phyloP scores from a whole-genome alignment of 768 basidiomycete genomes.

The Auricularia sp. region DNA sequence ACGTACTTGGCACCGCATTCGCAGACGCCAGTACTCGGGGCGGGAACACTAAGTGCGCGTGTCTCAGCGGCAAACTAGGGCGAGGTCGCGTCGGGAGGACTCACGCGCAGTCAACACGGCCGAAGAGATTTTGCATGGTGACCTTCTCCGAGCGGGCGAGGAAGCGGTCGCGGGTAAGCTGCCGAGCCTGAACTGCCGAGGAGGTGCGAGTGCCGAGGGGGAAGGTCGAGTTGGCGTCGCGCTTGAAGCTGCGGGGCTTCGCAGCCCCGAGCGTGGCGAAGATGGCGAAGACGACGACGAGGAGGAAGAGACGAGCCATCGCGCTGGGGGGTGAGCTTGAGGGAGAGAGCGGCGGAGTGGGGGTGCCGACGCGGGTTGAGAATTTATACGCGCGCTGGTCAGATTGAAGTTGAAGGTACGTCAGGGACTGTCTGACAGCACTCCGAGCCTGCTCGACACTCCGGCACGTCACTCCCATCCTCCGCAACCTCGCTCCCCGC shows the following conservation, averaged over 20 bases:
- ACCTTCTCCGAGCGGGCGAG: neutral
- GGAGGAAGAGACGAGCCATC: neutral
- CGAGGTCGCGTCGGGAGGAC: neutral
- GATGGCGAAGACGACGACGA: neutral
- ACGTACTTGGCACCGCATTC: neutral
- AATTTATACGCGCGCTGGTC: neutral
- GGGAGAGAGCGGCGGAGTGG: neutral
- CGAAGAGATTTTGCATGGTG: neutral
- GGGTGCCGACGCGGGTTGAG: neutral
- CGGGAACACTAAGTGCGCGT: neutral
- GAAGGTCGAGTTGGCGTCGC: neutral
- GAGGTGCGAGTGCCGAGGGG: neutral
- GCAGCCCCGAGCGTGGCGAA: neutral
- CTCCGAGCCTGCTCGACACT: too few species aligned
- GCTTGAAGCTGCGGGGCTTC: neutral
- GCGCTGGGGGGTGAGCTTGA: neutral
- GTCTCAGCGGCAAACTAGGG: neutral
- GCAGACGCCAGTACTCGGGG: neutral
- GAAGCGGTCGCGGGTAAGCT: neutral
- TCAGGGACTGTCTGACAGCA: too few species aligned
- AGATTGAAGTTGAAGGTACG: too few species aligned
- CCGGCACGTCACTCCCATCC: too few species aligned
- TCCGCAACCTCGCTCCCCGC: too few species aligned
- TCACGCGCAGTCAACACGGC: neutral
- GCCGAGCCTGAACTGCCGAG: neutral